Evolutionary conservation across 192 early-diverging fungal genomes (phyloP).

Genomic region (Backusella australiensis): DNA sequence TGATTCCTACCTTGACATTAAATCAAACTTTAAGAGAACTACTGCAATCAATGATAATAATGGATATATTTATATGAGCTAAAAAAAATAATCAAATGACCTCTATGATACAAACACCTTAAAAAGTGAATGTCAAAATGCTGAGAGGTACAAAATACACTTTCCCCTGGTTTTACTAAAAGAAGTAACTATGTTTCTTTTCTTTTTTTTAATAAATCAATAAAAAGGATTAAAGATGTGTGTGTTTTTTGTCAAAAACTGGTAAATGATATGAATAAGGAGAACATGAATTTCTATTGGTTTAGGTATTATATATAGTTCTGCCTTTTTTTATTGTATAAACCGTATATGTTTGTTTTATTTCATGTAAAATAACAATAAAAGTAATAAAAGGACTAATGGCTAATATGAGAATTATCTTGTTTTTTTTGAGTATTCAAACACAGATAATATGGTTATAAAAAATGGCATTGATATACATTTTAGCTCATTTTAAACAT

Average conservation of each 20-base stretch:
- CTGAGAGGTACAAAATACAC: not conserved
- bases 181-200: not conserved
- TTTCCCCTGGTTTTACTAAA: slow-evolving; percentile 1
- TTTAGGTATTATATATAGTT: not conserved
- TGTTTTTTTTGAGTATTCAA: not conserved
- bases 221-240: not conserved
- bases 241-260: not conserved
- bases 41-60: not conserved
- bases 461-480: slow-evolving; percentile 2
- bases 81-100: not conserved
- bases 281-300: not conserved
- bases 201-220: not conserved
- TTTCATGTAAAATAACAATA: not conserved
- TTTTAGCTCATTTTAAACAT: slow-evolving; percentile 13
- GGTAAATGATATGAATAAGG: not conserved
- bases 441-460: not conserved
- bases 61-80: not conserved
- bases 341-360: not conserved
- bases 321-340: slow-evolving; percentile 7
- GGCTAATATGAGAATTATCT: not conserved
- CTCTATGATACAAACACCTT: not conserved
- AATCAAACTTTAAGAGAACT: not conserved
- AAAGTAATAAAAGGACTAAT: slow-evolving; percentile 1
- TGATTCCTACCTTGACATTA: not conserved
- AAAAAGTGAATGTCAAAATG: slow-evolving; percentile 7